Conservation (phyloP, 2,329 filamentous ascomycete species). For the Penicillium brevicompactum region DNA sequence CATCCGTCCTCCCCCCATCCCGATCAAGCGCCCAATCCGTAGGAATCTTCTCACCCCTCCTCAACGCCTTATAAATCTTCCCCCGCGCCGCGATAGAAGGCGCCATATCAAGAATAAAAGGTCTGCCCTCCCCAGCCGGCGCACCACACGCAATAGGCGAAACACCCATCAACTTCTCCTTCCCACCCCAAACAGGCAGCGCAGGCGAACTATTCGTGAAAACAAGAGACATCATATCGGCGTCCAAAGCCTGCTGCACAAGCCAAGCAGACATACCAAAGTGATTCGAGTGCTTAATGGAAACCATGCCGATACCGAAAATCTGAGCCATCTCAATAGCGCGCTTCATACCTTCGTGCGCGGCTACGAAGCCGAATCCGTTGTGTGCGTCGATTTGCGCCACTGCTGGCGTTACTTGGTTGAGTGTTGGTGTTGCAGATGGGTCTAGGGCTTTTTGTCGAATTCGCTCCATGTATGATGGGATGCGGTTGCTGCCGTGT, state of each 20-base stretch:
- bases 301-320: slow-evolving; percentile 73
- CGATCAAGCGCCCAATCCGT: slow-evolving; percentile 72
- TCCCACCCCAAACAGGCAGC: slow-evolving; percentile 70
- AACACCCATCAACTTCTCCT: slow-evolving; percentile 70
- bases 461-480: slow-evolving; percentile 74
- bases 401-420: slow-evolving; percentile 69
- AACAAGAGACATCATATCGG: slow-evolving; percentile 68
- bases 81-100: slow-evolving; percentile 49
- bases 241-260: slow-evolving; percentile 75
- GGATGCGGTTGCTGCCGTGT: slow-evolving; percentile 76
- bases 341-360: slow-evolving; percentile 64
- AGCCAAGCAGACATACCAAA: slow-evolving; percentile 84
- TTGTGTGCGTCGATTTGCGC: slow-evolving; percentile 70
- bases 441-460: slow-evolving; percentile 69
- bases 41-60: slow-evolving; percentile 47
- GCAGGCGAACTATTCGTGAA: slow-evolving; percentile 75
- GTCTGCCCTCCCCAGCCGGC: slow-evolving; percentile 58
- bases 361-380: slow-evolving; percentile 74
- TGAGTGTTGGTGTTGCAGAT: slow-evolving; percentile 59
- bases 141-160: slow-evolving; percentile 75
- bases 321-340: slow-evolving; percentile 68
- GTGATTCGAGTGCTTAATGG: slow-evolving; percentile 76
- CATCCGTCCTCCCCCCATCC: slow-evolving; percentile 69
- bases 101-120: slow-evolving; percentile 60
- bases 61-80: slow-evolving; percentile 49